phyloP scores from a whole-genome alignment of 2,329 filamentous ascomycete genomes.

The Nigrospora oryzae region DNA sequence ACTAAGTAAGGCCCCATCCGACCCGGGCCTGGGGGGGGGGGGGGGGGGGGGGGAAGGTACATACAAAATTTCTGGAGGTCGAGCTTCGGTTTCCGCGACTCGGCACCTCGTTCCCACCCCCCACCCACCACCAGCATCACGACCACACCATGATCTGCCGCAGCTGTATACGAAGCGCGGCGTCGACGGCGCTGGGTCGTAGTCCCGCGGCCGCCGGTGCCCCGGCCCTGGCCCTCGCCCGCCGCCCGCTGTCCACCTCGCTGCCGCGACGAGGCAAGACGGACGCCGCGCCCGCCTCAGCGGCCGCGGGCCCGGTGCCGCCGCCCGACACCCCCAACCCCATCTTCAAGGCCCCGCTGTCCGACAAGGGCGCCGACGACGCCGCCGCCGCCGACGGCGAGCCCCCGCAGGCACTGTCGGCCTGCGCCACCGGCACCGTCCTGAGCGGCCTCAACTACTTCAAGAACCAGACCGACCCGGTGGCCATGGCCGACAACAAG shows the following conservation, averaged over 20 bases:
- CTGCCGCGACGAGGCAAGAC: constrained; percentile 7
- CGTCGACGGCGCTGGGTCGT: constrained; percentile 13
- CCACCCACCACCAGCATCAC: background rate
- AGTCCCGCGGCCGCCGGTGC: constrained; percentile 3
- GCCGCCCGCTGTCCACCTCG: constrained; percentile 4
- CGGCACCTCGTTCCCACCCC: background rate
- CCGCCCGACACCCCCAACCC: constrained; percentile 9
- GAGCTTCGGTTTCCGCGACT: constrained; percentile 1
- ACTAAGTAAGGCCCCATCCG: too few species aligned
- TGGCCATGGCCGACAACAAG: constrained; percentile 64
- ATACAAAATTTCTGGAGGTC: constrained; percentile 21
- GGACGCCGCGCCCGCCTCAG: constrained; percentile 4
- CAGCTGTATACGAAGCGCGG: constrained; percentile 40
- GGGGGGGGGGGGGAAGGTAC: background rate
- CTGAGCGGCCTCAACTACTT: constrained; percentile 70
- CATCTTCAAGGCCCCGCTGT: constrained; percentile 17
- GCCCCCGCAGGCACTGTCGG: constrained; percentile 31
- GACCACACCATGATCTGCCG: constrained; percentile 28
- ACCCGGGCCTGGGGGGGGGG: too few species aligned
- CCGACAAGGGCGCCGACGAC: constrained; percentile 5
- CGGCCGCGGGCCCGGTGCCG: constrained; percentile 21
- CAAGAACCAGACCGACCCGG: constrained; percentile 64
- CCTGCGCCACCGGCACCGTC: constrained; percentile 59
- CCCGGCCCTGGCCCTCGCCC: background rate
- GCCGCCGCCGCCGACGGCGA: constrained; percentile 22